Conservation (phyloP, 768 basidiomycete species). For the Crassisporium funariophilum region DNA sequence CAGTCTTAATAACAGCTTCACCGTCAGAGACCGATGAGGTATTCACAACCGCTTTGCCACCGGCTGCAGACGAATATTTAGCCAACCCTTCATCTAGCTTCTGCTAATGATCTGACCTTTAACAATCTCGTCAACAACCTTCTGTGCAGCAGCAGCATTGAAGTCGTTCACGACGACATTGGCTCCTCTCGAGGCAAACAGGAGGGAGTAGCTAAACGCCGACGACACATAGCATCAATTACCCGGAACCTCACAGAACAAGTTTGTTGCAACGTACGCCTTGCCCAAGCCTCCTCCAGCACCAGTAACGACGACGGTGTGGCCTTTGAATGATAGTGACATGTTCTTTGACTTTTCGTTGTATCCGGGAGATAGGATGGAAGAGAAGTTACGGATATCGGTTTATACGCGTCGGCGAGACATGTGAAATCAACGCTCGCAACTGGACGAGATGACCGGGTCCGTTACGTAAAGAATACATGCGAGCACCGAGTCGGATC, state of each 20-base stretch:
- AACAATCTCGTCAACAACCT: conserved; percentile 87
- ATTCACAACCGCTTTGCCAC: conserved; percentile 88
- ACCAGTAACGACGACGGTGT: conserved; percentile 94
- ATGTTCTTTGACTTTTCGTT: conserved; percentile 29
- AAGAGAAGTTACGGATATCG: conserved; percentile 5
- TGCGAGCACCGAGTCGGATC: too few relatives aligned
- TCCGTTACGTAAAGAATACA: too few relatives aligned
- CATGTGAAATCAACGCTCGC: conserved; percentile 4
- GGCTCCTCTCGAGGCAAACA: conserved; percentile 92
- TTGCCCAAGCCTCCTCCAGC: conserved; percentile 94
- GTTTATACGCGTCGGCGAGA: not conserved
- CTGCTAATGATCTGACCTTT: conserved; percentile 52
- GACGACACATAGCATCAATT: conserved; percentile 10
- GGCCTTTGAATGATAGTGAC: conserved; percentile 78
- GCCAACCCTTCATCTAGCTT: not conserved
- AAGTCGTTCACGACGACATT: conserved; percentile 97
- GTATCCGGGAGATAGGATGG: not conserved
- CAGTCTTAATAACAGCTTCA: conserved; percentile 80
- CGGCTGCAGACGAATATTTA: conserved; percentile 51
- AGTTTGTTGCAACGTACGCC: conserved; percentile 56
- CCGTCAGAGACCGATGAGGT: conserved; percentile 88
- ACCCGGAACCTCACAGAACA: not conserved
- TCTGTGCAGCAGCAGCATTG: conserved; percentile 83
- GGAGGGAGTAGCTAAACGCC: conserved; percentile 72
- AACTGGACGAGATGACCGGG: too few relatives aligned